phyloP scores from a whole-genome alignment of 23 red algal genomes.

The Gracilaria domingensis region DNA sequence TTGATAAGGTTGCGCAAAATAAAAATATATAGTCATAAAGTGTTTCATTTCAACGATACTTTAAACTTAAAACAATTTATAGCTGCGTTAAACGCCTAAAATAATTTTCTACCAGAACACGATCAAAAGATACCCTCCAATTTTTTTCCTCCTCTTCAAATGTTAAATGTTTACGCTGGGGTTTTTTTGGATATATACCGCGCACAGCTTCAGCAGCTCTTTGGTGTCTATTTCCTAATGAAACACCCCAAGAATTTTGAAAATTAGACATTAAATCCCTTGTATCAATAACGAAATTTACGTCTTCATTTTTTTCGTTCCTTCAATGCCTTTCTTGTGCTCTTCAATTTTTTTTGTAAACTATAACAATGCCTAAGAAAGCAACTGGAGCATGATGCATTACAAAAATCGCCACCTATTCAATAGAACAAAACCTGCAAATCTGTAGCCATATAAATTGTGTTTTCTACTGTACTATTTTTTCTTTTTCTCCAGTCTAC shows the following conservation, averaged over 20 bases:
- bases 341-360: not conserved
- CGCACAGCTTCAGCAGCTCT: not conserved
- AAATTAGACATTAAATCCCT: not conserved
- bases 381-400: not conserved
- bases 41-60: slow-evolving; percentile 21
- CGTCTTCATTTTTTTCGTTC: not conserved
- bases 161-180: not conserved
- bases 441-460: not conserved
- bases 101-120: not conserved
- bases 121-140: not conserved
- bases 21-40: slow-evolving; percentile 29
- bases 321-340: not conserved
- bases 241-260: slow-evolving; percentile 3
- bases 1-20: slow-evolving; percentile 2
- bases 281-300: not conserved
- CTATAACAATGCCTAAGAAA: not conserved
- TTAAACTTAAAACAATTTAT: not conserved
- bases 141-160: not conserved
- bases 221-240: not conserved
- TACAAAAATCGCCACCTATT: not conserved
- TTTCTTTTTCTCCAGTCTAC: slow-evolving; percentile 1
- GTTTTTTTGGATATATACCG: slow-evolving; percentile 4
- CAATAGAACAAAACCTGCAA: not conserved
- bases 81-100: not conserved
- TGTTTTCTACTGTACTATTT: slow-evolving; percentile 33